Conservation (phyloP, 1,284 basidiomycete genomes). For the Rhodotorula sp. region DNA sequence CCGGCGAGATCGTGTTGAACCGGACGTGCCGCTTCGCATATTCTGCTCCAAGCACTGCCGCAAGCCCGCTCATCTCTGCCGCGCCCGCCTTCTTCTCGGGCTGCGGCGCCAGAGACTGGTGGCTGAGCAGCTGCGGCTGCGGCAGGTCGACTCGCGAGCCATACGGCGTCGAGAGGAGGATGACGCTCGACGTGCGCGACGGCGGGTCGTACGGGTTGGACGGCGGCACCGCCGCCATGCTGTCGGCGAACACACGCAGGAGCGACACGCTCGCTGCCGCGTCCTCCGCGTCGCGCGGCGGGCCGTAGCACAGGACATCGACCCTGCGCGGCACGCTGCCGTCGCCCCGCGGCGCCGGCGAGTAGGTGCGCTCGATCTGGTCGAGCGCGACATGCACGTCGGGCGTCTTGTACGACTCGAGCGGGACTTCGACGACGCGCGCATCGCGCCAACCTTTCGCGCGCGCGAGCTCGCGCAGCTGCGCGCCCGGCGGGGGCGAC, state of each 20-base stretch:
- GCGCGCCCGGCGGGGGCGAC: not conserved
- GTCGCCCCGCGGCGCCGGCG: too few relatives aligned
- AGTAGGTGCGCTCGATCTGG: not conserved
- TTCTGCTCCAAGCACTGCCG: not conserved
- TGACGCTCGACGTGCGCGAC: not conserved
- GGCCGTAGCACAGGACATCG: constrained; percentile 2
- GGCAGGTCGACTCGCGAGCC: constrained; percentile 8
- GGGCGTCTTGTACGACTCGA: not conserved
- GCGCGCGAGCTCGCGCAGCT: not conserved
- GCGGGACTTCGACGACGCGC: not conserved
- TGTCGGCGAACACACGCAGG: not conserved
- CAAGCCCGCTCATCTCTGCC: constrained; percentile 1
- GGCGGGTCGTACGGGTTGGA: not conserved
- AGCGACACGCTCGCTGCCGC: not conserved
- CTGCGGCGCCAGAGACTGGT: too few relatives aligned
- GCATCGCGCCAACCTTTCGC: not conserved
- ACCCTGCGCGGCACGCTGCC: not conserved
- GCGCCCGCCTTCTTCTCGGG: not conserved
- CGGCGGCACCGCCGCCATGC: not conserved
- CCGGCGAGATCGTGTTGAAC: constrained; percentile 6
- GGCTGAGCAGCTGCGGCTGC: not conserved
- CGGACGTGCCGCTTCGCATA: not conserved
- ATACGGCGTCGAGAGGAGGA: constrained; percentile 6
- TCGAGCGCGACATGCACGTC: not conserved
- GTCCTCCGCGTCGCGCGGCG: not conserved